These are phyloP conservation scores for Periconia digitata DNA, from an alignment of 2,329 filamentous ascomycete genomes.

Conservation along the genomic window DNA sequence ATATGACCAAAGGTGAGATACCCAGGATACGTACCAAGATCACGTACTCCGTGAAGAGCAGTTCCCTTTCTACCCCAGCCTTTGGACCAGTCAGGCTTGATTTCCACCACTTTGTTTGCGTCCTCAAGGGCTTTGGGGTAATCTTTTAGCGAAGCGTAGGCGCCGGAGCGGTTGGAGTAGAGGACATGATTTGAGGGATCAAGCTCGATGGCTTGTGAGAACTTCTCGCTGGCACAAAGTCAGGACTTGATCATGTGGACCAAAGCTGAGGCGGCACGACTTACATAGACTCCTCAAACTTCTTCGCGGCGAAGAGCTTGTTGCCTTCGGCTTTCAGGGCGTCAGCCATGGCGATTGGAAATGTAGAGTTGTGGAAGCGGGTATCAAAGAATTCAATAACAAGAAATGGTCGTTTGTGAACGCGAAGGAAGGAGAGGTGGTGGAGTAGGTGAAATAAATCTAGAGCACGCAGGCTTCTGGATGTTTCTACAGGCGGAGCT, in stretches of 20 bases:
- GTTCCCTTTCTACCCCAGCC: conserved; percentile 93
- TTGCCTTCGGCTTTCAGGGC: conserved; percentile 97
- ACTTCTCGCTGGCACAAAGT: conserved; percentile 71
- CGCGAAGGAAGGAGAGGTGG: conserved; percentile 19
- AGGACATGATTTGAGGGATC: conserved; percentile 93
- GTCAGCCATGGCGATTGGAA: conserved; percentile 59
- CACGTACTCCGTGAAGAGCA: conserved; percentile 83
- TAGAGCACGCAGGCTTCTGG: conserved; percentile 36
- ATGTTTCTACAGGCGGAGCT: conserved; percentile 37
- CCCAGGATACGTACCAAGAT: conserved; percentile 61
- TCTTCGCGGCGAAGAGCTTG: conserved; percentile 96
- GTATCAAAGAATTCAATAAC: conserved; percentile 7
- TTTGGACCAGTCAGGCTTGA: conserved; percentile 98
- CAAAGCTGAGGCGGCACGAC: conserved; percentile 42
- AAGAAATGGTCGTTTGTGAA: conserved; percentile 9
- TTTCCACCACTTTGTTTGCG: conserved; percentile 87
- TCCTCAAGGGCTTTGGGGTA: conserved; percentile 84
- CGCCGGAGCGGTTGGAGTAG: conserved; percentile 92
- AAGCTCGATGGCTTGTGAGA: conserved; percentile 87
- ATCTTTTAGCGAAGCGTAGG: conserved; percentile 84
- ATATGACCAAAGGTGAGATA: not conserved
- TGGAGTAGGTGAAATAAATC: conserved; percentile 34
- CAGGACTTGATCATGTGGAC: conserved; percentile 12
- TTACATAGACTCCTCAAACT: conserved; percentile 94
- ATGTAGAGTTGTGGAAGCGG: not conserved